Conservation (phyloP, 441 rosid genomes). For the Pelargonium fulgidum region DNA sequence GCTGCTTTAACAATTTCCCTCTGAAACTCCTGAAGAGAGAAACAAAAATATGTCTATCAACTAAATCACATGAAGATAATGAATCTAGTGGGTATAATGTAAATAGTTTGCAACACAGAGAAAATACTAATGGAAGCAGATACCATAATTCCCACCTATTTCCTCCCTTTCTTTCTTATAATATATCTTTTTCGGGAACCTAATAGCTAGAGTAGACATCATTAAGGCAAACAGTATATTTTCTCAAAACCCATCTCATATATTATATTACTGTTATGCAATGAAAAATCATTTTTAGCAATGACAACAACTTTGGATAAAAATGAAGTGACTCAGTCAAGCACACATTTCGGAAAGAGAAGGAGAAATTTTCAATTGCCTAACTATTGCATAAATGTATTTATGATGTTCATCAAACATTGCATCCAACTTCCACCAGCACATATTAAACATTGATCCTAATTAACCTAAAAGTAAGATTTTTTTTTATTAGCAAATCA, state of each 20-base stretch:
- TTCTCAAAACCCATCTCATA: no score
- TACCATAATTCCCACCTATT: background rate
- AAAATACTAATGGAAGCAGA: slow-evolving; percentile 9
- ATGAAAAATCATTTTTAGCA: background rate
- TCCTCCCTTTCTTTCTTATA: background rate
- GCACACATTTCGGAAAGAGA: background rate
- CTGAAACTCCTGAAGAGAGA: slow-evolving; percentile 66
- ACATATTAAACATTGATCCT: background rate
- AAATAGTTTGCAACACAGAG: slow-evolving; percentile 14
- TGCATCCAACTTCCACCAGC: background rate
- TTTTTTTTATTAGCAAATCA: no score
- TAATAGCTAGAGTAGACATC: background rate
- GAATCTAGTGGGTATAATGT: slow-evolving; percentile 6
- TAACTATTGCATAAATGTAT: background rate
- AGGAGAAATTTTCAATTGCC: background rate
- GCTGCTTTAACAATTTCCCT: slow-evolving; percentile 71
- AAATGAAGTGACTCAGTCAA: background rate
- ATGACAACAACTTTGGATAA: background rate
- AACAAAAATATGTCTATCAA: background rate
- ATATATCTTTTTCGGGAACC: background rate
- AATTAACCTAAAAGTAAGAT: no score
- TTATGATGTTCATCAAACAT: background rate
- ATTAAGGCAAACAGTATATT: background rate
- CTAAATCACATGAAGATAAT: background rate
- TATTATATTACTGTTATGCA: background rate